Evolutionary conservation across 2,329 filamentous ascomycete species (phyloP).

Genomic region (Colletotrichum sp.): DNA sequence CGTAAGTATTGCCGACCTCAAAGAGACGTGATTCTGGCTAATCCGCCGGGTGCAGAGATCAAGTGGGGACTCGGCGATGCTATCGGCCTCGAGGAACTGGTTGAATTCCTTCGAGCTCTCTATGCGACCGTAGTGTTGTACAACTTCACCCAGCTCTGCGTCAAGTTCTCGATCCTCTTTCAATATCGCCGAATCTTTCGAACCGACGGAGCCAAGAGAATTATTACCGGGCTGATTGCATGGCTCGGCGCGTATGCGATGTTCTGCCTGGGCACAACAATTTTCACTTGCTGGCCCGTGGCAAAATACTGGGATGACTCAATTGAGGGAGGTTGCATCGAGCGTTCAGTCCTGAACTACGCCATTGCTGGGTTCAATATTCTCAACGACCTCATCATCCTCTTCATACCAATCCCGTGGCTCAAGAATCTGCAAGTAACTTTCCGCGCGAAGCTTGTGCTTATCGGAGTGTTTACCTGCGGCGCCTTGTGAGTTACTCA

Average conservation of each 20-base stretch:
- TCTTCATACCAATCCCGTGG: constrained; percentile 33
- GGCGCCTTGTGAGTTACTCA: constrained; percentile 36
- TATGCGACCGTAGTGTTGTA: constrained; percentile 28
- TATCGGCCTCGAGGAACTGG: constrained; percentile 11
- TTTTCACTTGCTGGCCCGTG: constrained; percentile 31
- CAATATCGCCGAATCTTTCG: constrained; percentile 33
- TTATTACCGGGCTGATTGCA: constrained; percentile 27
- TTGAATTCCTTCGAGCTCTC: constrained; percentile 26
- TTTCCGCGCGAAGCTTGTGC: constrained; percentile 43
- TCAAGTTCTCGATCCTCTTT: constrained; percentile 33
- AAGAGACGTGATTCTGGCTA: not conserved
- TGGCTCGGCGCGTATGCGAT: constrained; percentile 26
- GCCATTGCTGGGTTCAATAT: constrained; percentile 37
- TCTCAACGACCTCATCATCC: constrained; percentile 33
- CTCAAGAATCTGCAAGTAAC: constrained; percentile 41
- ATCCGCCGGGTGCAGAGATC: constrained; percentile 20
- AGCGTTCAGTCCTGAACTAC: constrained; percentile 27
- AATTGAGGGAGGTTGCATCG: constrained; percentile 27
- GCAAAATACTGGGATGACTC: constrained; percentile 30
- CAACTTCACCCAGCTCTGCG: constrained; percentile 26
- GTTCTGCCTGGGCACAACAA: constrained; percentile 25
- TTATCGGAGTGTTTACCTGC: constrained; percentile 43
- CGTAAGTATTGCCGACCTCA: not conserved
- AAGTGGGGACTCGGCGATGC: constrained; percentile 27
- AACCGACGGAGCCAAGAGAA: constrained; percentile 20